Evolutionary conservation across 2,329 filamentous ascomycete genomes (phyloP).

Genomic region (Plectosphaerella cucumerina): DNA sequence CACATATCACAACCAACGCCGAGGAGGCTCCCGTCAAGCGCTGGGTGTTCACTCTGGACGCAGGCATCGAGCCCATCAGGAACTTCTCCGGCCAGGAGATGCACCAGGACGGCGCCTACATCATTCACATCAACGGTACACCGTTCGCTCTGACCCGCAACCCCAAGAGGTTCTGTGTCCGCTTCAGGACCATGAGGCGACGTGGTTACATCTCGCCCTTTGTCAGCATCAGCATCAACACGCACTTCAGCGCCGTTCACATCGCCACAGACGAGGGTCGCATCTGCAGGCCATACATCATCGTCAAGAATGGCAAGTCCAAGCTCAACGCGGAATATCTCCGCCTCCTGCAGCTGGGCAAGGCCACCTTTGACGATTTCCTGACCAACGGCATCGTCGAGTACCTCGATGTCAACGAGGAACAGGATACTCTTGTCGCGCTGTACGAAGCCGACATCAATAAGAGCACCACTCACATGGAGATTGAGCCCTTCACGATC

Average conservation of each 20-base stretch:
- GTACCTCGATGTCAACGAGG: conserved; percentile 96
- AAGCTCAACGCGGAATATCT: conserved; percentile 77
- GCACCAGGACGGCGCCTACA: conserved; percentile 77
- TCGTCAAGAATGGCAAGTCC: conserved; percentile 83
- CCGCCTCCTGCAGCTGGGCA: conserved; percentile 75
- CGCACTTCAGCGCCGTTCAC: conserved; percentile 85
- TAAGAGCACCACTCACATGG: conserved; percentile 82
- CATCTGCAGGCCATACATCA: conserved; percentile 92
- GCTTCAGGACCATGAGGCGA: conserved; percentile 81
- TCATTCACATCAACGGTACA: conserved; percentile 94
- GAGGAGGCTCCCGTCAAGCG: conserved; percentile 87
- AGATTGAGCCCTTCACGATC: conserved; percentile 97
- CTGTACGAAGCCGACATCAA: conserved; percentile 84
- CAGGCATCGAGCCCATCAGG: conserved; percentile 74
- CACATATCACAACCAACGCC: conserved; percentile 95
- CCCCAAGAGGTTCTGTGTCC: conserved; percentile 80
- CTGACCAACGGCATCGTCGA: conserved; percentile 86
- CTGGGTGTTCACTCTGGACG: conserved; percentile 81
- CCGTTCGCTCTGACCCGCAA: conserved; percentile 82
- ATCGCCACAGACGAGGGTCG: conserved; percentile 96
- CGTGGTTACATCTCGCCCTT: conserved; percentile 93
- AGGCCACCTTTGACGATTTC: conserved; percentile 90
- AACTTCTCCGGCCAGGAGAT: conserved; percentile 75
- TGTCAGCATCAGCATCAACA: conserved; percentile 93
- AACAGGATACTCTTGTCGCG: conserved; percentile 92